Evolutionary conservation across 768 basidiomycete genomes (phyloP), one percentile per base, ranked within the genome.

Genomic region (Clitopilus passeckerianus): DNA sequence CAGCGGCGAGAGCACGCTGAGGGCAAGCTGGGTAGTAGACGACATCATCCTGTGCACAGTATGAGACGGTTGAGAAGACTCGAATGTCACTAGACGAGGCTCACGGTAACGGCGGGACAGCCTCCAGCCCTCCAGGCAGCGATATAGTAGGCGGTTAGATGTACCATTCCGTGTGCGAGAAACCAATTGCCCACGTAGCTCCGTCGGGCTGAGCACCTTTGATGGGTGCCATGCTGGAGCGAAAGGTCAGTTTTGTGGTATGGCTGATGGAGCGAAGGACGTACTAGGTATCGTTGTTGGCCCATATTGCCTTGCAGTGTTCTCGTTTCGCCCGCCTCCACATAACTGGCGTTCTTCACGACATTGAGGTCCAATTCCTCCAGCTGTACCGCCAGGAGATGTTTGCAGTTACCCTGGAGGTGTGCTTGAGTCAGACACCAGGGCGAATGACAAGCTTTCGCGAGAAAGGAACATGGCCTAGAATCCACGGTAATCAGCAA

Each of bases 61-160:
- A 41, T 20, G 27, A 30, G 27, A 57, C n/a, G n/a, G n/a, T n/a
- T 27, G 20, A 20, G 10, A 43, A 14, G 50, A 18, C n/a, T 33
- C 6, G 24, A 30, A 4, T 14, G 54, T 72, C 57, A 60, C 70
- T 72, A 30, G 73, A 61, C 59, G 66, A 8, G 69, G 12, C 84
- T 68, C 61, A 83, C 78, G 1, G 77, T 80, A 62, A 89, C 82
- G 7, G 77, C 64, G 4, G 87, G 86, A 59, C 83, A 88, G 0
- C 65, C 65, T 6, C 88, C 87, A 2, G 83, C 86, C 73, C 87
- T 86, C 77, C 82, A 90, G 0, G 85, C 86, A 16, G 73, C 73
- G 57, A 87, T 83, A 65, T 86, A 88, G 69, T 86, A 88, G 56
- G 80, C 75, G 34, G 80, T 82, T 72, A 90, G 78, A 58, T 77